phyloP scores from a whole-genome alignment of 192 early-diverging fungal species.

The Globomyces pollinis-pini region DNA sequence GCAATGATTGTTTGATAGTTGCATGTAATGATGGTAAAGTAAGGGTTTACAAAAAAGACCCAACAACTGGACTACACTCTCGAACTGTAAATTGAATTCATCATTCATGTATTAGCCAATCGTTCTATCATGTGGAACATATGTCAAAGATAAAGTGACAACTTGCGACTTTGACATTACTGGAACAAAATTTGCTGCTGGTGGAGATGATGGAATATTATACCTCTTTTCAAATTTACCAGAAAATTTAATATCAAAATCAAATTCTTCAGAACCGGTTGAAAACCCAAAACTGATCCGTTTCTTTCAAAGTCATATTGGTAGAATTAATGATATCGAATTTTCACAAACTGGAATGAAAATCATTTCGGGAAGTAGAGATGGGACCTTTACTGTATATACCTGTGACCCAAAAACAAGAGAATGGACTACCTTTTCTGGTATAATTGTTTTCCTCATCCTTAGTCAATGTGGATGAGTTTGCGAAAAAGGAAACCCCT shows the following conservation, averaged over 20 bases:
- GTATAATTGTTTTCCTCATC: too few relatives aligned
- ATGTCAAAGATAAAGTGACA: slow-evolving; percentile 3
- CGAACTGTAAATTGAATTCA: too few relatives aligned
- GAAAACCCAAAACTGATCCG: slow-evolving; percentile 42
- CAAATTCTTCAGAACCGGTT: neutral
- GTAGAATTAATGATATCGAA: slow-evolving; percentile 63
- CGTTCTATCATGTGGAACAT: neutral
- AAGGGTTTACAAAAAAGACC: slow-evolving; percentile 2
- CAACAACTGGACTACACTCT: too few relatives aligned
- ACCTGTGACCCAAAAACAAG: slow-evolving; percentile 14
- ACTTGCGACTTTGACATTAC: slow-evolving; percentile 35
- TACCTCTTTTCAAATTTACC: slow-evolving; percentile 54
- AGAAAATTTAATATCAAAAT: neutral
- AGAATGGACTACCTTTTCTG: slow-evolving; percentile 31
- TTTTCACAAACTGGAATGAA: slow-evolving; percentile 63
- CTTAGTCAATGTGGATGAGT: too few relatives aligned
- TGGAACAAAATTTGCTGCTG: slow-evolving; percentile 71
- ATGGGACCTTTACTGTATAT: slow-evolving; percentile 76
- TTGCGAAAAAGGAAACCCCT: too few relatives aligned
- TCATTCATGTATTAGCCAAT: neutral
- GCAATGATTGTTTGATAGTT: neutral
- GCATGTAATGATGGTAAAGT: slow-evolving; percentile 7
- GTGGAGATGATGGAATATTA: slow-evolving; percentile 67
- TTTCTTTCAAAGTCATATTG: slow-evolving; percentile 62
- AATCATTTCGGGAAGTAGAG: slow-evolving; percentile 64